Percentiles rank a stretch among this genome's conserved stretches.
Evolutionary conservation across 345 rosid genomes (phyloP).

Genomic region (Populus ilicifolia): DNA sequence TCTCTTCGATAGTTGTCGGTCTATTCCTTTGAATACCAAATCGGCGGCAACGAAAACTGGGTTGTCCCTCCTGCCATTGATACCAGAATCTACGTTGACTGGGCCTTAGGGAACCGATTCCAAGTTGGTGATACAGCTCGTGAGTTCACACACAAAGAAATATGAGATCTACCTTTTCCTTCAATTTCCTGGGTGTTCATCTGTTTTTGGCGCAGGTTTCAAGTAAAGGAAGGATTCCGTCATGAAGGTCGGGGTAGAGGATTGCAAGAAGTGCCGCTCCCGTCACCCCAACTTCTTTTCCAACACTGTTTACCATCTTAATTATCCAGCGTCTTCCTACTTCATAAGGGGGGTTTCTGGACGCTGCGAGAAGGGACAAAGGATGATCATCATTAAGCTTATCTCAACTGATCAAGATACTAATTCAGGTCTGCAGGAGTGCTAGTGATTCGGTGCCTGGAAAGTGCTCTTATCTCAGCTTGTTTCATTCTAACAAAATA

Average conservation of each 20-base stretch:
- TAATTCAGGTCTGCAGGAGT: constrained; percentile 11
- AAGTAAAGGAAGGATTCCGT: constrained; percentile 58
- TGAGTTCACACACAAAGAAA: constrained; percentile 20
- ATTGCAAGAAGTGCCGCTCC: constrained; percentile 52
- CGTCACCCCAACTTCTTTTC: constrained; percentile 50
- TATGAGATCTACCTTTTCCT: too few relatives aligned
- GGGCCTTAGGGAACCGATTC: constrained; percentile 80
- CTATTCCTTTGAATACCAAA: constrained; percentile 48
- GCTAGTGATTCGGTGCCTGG: background rate
- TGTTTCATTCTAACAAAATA: background rate
- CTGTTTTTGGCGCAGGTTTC: constrained; percentile 33
- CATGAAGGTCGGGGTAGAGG: constrained; percentile 41
- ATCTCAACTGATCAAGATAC: constrained; percentile 17
- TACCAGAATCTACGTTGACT: constrained; percentile 49
- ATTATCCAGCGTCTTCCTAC: constrained; percentile 53
- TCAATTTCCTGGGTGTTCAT: background rate
- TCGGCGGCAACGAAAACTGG: constrained; percentile 69
- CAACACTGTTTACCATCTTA: constrained; percentile 46
- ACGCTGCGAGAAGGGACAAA: constrained; percentile 56
- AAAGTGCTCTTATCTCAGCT: constrained; percentile 8
- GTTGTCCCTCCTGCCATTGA: constrained; percentile 44
- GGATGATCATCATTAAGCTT: constrained; percentile 43
- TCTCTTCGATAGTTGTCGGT: constrained; percentile 22
- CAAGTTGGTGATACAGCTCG: constrained; percentile 56
- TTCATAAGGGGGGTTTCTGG: constrained; percentile 63